Evolutionary conservation across 2,329 filamentous ascomycete species (phyloP), one percentile per base, ranked within the genome.

Genomic region (Aspergillus sp.): DNA sequence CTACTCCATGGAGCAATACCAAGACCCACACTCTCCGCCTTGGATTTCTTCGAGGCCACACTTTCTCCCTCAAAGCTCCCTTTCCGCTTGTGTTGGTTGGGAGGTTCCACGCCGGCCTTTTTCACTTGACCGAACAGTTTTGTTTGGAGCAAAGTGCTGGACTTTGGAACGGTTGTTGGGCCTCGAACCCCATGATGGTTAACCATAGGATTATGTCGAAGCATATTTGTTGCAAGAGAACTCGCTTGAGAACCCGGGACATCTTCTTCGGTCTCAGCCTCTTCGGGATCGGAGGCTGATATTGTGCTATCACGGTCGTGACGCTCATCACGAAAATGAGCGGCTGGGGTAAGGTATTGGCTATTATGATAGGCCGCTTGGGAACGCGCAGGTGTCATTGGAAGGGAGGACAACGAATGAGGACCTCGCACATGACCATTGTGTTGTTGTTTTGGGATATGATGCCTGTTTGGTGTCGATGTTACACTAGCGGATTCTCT

Each of bases 251-350:
- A 89, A 56, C 85, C 85, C 30, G 75, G 78, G 0, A 90, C 68
- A 35, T 85, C 81, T 50, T 86, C 79, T 33, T 86, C 82, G 40
- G 75, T 78, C 8, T 79, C 75, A 7, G 59, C 66, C 35, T 70
- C 65, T 39, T 77, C 74, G 6, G 63, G 60, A 35, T 80, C 78
- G 1, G 77, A 78, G 13, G 80, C 84, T 1, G 88, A 93, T 39
- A 93, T 90, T 2, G 88, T 94, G 69, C 87, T 91, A 64, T 94
- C 89, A 47, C 88, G 82, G 64, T 88, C 90, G 65, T 83, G 53
- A 54, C 61, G 57, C 34, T 74, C 71, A 13, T 75, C 73, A 4
- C 70, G 70, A 10, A 49, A 73, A 61, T 86, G 71, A 53, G 53
- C 60, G 5, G 77, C 73, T 0, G 84, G 81, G 39, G 84, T 81